Percentiles rank a stretch among this genome's conserved stretches.
Conservation (phyloP, 1,139 yeast species). For the Candida pseudoviswanathii region DNA sequence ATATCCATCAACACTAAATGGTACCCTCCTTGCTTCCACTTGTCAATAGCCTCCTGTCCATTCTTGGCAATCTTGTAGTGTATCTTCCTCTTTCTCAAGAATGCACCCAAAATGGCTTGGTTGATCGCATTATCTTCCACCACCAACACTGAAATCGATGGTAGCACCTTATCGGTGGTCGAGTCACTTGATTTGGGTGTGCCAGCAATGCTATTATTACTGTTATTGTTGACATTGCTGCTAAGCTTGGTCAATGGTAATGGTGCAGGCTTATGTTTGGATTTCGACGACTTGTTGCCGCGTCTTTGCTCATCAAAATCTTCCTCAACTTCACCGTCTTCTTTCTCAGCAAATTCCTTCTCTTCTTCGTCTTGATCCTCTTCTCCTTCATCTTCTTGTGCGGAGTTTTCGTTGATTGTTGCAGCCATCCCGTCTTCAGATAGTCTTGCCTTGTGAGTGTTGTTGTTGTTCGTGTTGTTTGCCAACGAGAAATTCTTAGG, state of each 20-base stretch:
- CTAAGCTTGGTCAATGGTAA: conserved; percentile 1
- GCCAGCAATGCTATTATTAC: neutral
- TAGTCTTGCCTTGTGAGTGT: neutral
- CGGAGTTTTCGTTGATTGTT: conserved; percentile 12
- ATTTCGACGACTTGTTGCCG: neutral
- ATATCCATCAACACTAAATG: conserved; percentile 58
- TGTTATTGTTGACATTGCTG: neutral
- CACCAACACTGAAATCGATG: conserved; percentile 85
- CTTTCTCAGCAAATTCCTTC: neutral
- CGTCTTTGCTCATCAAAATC: neutral
- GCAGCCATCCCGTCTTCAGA: conserved; percentile 1
- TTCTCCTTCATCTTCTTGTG: conserved; percentile 28
- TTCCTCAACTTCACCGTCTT: neutral
- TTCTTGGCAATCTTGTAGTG: conserved; percentile 72
- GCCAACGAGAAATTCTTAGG: conserved; percentile 47
- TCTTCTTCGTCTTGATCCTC: neutral
- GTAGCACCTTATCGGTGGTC: conserved; percentile 55
- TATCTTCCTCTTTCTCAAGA: conserved; percentile 81
- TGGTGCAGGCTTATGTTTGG: conserved; percentile 2
- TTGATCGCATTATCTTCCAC: conserved; percentile 97
- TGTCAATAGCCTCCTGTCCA: conserved; percentile 52
- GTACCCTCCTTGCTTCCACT: conserved; percentile 41
- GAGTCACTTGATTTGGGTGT: conserved; percentile 10
- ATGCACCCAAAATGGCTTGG: conserved; percentile 92
- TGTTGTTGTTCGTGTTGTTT: conserved; percentile 15